Base-by-base conservation (phyloP, 441 rosid genomes). In the Jatropha podagrica region DNA sequence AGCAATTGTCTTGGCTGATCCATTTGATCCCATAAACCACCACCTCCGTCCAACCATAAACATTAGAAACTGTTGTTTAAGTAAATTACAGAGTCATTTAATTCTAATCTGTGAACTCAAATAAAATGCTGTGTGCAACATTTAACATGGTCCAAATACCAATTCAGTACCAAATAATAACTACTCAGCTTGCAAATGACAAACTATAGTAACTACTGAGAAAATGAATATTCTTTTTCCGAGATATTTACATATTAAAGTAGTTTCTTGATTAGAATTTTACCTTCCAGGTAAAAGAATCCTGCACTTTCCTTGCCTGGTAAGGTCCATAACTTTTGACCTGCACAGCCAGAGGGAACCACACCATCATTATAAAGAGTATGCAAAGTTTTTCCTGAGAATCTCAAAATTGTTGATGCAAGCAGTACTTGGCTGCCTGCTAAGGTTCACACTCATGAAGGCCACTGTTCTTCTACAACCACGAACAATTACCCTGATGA, bases 211-310 rank as follows among this genome's bases (percentile, higher is more conserved):
- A 23, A 62, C 38, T 59, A 38, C 7, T 48, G 38, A 17, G 26
- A 38, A 37, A 23, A 26, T 59, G 12, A 27, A 23, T 27, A 12
- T 49, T 42, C n/a, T 69, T 48, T 63, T 60, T 38, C 20, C 20
- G 4, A 60, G 44, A 58, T 37, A 41, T 26, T 42, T 3, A 38
- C 62, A 44, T 11, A 9, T 12, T 2, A 32, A 61, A 6, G 5
- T 18, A 20, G 44, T 15, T 10, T 9, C 2, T 42, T 23, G 27
- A 37, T 46, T 18, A 3, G 42, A 69, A 63, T 52, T 58, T 65
- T 80, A 93, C 99, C 97, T 93, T 85, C 97, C 98, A 2, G 90
- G 83, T 85, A 96, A 86, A 78, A 91, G 89, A 84, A 96, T 89
- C 83, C 79, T 88, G 84, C 87, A 92, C 80, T 77, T 88, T 77